Evolutionary conservation across 2,329 filamentous ascomycete genomes (phyloP), one percentile per base, ranked within the genome.

Genomic region (Polytolypa hystricis): DNA sequence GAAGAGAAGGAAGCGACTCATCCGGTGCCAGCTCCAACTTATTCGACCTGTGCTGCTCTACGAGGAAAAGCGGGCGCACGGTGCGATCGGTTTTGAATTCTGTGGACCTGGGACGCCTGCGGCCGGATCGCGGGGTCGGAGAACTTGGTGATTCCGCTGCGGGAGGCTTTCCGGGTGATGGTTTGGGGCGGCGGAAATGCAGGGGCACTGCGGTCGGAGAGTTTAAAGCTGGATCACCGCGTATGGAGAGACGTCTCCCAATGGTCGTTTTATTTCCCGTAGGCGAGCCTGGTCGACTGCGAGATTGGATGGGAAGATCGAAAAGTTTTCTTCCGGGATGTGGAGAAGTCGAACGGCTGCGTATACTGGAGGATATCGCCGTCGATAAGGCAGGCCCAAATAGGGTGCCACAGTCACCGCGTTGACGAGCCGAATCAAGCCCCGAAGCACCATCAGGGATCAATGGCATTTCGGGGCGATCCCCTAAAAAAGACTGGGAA

Each of bases 31-130:
- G 54, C 43, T 55, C 61, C 12, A 55, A 51, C 48, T 70, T 68
- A 12, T 45, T 51, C 7, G 53, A 44, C 14, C 63, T 60, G 45
- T 69, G 73, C 19, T 68, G 77, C 56, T 93, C 83, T 5, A 93
- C 74, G 15, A 94, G 76, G 58, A 83, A 89, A 6, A 95, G 64
- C 0, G 87, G 87, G 47, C 82, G 79, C 50, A 87, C 79, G 52
- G 91, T 84, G 37, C 73, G 73, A 12, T 58, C 63, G 23, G 58
- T 60, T 41, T 61, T 66, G 51, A 73, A 73, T 42, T 74, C 69
- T 4, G 62, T 61, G 1, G 70, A 74, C 35, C 58, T 61, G 1
- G 64, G 58, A 23, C 70, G 65, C 30, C 57, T 55, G 42, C 68
- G 65, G 20, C 66, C 61, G 9, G 55, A 52, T n/a, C 53, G 47